Evolutionary conservation across 1,139 yeast species (phyloP).

Genomic region (Magnusiomyces suaveolens): DNA sequence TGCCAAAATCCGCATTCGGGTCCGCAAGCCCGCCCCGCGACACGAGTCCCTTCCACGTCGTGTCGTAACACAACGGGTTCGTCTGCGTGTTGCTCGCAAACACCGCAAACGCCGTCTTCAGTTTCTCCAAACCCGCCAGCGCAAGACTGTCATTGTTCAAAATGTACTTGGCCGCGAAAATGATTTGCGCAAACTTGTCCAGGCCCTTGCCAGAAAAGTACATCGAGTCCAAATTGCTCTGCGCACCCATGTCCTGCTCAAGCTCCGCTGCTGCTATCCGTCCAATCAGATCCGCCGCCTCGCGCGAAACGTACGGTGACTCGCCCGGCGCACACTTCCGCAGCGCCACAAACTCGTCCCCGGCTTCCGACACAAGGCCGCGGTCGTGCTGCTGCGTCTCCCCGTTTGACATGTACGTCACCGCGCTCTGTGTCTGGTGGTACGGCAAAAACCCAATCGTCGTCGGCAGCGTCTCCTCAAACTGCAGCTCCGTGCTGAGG

Average conservation of each 20-base stretch:
- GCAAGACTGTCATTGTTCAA: conserved; percentile 16
- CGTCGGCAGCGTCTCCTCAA: conserved; percentile 52
- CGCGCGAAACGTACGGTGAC: background rate
- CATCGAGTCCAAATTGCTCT: conserved; percentile 44
- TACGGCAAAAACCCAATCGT: conserved; percentile 39
- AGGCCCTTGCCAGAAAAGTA: conserved; percentile 62
- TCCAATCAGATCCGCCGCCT: conserved; percentile 32
- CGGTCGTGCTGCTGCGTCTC: background rate
- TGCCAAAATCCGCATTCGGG: conserved; percentile 49
- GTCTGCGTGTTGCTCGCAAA: conserved; percentile 44
- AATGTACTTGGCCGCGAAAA: conserved; percentile 45
- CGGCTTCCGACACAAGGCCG: background rate
- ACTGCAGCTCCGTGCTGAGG: conserved; percentile 41
- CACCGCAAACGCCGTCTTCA: conserved; percentile 47
- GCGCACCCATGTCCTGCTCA: conserved; percentile 43
- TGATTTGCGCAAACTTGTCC: conserved; percentile 64
- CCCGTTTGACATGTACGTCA: background rate
- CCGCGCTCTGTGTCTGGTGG: background rate
- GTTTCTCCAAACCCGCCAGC: conserved; percentile 36
- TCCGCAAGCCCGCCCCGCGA: conserved; percentile 41
- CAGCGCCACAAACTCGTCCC: background rate
- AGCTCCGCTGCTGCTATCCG: conserved; percentile 48
- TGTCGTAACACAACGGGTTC: conserved; percentile 59
- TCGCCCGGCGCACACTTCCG: background rate
- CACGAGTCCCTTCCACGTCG: conserved; percentile 55